Evolutionary conservation across 345 rosid species (phyloP).

Genomic region (Nasturtium officinale): DNA sequence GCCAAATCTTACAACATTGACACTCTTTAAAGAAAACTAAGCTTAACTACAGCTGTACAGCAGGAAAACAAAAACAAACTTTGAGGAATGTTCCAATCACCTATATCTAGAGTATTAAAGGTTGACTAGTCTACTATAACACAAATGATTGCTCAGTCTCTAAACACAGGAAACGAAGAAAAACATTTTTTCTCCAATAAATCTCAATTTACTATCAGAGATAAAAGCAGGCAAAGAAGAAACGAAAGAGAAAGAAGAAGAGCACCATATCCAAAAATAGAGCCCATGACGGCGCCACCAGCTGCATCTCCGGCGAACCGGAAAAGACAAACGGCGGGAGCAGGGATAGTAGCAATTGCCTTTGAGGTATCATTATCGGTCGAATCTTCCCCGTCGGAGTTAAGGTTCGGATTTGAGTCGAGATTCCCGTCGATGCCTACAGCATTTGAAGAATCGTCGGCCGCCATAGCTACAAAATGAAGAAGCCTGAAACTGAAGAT

Average conservation of each 20-base stretch:
- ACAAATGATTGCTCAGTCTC: background rate
- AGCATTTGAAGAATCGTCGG: conserved; percentile 48
- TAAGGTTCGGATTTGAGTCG: conserved; percentile 35
- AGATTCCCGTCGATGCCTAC: conserved; percentile 29
- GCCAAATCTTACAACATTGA: conserved; percentile 10
- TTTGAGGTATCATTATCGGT: conserved; percentile 44
- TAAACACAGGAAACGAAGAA: background rate
- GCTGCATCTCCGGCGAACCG: conserved; percentile 77
- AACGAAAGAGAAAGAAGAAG: background rate
- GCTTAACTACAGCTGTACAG: background rate
- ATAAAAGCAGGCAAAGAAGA: background rate
- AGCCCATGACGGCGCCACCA: conserved; percentile 90
- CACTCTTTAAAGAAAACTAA: background rate
- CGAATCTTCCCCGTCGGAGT: conserved; percentile 35
- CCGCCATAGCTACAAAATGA: conserved; percentile 47
- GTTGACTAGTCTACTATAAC: background rate
- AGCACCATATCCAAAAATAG: conserved; percentile 81
- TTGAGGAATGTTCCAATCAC: background rate
- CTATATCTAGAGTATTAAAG: too few species aligned
- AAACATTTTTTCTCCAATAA: background rate
- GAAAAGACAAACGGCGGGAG: conserved; percentile 70
- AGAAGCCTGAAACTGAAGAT: conserved; percentile 4
- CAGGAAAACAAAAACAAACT: background rate
- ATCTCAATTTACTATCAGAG: conserved; percentile 3
- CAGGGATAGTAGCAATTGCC: conserved; percentile 48